Percentiles rank a stretch among this genome's conserved stretches.
phyloP scores from a whole-genome alignment of 768 basidiomycete species.

The Pleurotus sapidus region DNA sequence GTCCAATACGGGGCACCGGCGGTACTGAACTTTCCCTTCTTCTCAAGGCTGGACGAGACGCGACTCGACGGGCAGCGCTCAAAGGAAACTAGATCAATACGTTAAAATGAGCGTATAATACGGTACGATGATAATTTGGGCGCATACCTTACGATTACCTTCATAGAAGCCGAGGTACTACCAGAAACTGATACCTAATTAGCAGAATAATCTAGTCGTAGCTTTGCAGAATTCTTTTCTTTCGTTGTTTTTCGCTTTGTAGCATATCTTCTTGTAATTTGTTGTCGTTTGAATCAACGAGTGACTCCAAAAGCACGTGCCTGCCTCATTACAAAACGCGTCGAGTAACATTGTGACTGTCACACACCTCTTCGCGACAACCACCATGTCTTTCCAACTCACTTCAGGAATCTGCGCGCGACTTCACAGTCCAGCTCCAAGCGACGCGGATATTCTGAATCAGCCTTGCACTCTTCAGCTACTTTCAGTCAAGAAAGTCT shows the following conservation, averaged over 20 bases:
- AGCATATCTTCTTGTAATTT: slow-evolving; percentile 4
- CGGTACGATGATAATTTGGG: background rate
- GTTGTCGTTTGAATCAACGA: background rate
- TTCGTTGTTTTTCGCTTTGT: background rate
- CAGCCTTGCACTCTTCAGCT: slow-evolving; percentile 65
- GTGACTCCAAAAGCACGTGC: slow-evolving; percentile 1
- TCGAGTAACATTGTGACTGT: slow-evolving; percentile 20
- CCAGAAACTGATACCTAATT: background rate
- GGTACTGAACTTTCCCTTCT: slow-evolving; percentile 81
- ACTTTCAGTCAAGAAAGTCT: slow-evolving; percentile 80
- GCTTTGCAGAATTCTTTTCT: background rate
- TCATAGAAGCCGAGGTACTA: background rate
- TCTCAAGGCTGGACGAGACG: slow-evolving; percentile 88
- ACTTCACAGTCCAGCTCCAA: slow-evolving; percentile 42
- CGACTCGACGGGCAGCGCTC: slow-evolving; percentile 66
- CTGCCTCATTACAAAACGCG: slow-evolving; percentile 14
- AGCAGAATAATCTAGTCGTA: slow-evolving; percentile 1
- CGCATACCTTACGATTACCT: background rate
- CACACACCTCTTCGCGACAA: slow-evolving; percentile 12
- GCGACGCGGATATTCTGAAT: slow-evolving; percentile 41
- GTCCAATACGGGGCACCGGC: slow-evolving; percentile 79
- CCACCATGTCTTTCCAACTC: slow-evolving; percentile 45
- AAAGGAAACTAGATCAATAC: slow-evolving; percentile 28
- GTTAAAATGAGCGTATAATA: slow-evolving; percentile 3
- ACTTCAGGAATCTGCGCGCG: slow-evolving; percentile 54